phyloP scores from a whole-genome alignment of 1,139 yeast species.

The Yamadazyma sp. region DNA sequence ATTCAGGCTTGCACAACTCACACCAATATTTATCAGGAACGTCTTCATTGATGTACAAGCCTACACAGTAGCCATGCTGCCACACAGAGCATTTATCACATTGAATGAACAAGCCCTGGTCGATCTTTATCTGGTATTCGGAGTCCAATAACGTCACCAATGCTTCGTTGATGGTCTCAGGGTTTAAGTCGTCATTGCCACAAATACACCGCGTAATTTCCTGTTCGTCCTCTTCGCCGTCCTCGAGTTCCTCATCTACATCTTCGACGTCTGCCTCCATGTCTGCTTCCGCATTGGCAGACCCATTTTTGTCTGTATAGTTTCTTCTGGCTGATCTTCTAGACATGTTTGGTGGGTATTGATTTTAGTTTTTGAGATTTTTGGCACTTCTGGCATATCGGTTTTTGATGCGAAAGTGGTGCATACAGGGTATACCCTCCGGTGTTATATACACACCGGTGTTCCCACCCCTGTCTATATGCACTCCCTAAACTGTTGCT shows the following conservation, averaged over 20 bases:
- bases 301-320: slow-evolving; percentile 5
- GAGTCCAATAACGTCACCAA: slow-evolving; percentile 45
- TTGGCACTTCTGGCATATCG: neutral
- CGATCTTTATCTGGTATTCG: slow-evolving; percentile 64
- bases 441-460: too few species aligned
- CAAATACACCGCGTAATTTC: slow-evolving; percentile 92
- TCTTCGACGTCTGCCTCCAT: slow-evolving; percentile 49
- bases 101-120: slow-evolving; percentile 77
- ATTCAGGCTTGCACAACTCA: slow-evolving; percentile 82
- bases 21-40: slow-evolving; percentile 95
- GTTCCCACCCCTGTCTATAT: too few species aligned
- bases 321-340: slow-evolving; percentile 17
- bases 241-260: slow-evolving; percentile 9
- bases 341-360: slow-evolving; percentile 5
- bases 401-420: neutral
- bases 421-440: too few species aligned
- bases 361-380: neutral
- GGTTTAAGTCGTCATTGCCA: slow-evolving; percentile 67
- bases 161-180: slow-evolving; percentile 31
- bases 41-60: slow-evolving; percentile 66
- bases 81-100: slow-evolving; percentile 93
- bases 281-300: slow-evolving; percentile 11
- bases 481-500: too few species aligned
- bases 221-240: slow-evolving; percentile 49
- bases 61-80: slow-evolving; percentile 98